These are phyloP conservation scores for Lachnellula subtilissima DNA, from an alignment of 2,329 filamentous ascomycete species.

Conservation along the genomic window DNA sequence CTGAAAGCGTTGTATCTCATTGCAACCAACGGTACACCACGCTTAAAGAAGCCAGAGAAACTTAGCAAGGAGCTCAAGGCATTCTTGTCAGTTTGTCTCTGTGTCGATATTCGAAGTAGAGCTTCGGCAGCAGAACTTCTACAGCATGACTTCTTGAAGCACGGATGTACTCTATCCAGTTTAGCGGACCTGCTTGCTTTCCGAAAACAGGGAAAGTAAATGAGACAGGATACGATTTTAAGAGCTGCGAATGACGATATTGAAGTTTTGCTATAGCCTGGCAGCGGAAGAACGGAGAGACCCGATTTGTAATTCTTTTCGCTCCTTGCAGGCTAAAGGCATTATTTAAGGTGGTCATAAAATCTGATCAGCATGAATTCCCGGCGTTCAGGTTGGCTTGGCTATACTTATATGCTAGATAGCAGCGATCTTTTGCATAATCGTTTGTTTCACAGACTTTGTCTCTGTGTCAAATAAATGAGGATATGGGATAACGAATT, in stretches of 20 bases:
- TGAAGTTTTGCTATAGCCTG: conserved; percentile 9
- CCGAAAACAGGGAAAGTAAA: conserved; percentile 66
- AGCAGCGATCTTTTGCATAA: not conserved
- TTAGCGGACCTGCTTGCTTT: conserved; percentile 85
- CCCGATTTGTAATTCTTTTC: conserved; percentile 13
- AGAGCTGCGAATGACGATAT: conserved; percentile 7
- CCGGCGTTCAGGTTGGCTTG: conserved; percentile 23
- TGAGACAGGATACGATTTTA: not conserved
- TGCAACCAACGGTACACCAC: conserved; percentile 93
- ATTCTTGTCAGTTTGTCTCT: conserved; percentile 92
- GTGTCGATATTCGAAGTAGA: conserved; percentile 91
- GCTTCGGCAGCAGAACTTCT: conserved; percentile 88
- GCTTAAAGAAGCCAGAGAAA: conserved; percentile 97
- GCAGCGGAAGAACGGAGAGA: conserved; percentile 1
- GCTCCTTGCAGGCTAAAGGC: conserved; percentile 15
- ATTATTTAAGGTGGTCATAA: conserved; percentile 17
- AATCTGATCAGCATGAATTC: conserved; percentile 18
- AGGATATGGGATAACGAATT: not conserved
- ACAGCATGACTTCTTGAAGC: conserved; percentile 89
- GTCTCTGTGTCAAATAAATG: not conserved
- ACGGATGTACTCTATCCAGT: conserved; percentile 77
- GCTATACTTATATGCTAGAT: conserved; percentile 2
- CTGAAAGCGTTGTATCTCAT: conserved; percentile 97
- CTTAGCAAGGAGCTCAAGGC: conserved; percentile 96
- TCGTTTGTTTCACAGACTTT: not conserved